These are phyloP conservation scores for Athelia sp. DNA, from an alignment of 1,284 basidiomycete species.

Conservation along the genomic window DNA sequence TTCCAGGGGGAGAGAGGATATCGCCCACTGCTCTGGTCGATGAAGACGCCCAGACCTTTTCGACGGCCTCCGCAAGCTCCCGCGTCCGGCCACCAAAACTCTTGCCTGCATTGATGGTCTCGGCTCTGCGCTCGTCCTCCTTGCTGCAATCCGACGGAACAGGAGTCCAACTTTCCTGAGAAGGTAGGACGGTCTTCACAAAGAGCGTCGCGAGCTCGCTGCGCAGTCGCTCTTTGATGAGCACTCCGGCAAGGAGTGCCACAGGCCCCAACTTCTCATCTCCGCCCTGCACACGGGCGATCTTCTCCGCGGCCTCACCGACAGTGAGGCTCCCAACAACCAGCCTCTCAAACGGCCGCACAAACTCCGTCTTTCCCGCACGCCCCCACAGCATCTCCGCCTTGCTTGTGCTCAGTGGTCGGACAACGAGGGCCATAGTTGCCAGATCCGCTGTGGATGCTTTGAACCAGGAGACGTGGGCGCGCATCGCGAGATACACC, in stretches of 20 bases:
- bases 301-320: slow-evolving; percentile 39
- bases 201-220: slow-evolving; percentile 47
- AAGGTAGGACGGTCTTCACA: slow-evolving; percentile 38
- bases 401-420: slow-evolving; percentile 30
- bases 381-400: slow-evolving; percentile 39
- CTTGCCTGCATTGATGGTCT: slow-evolving; percentile 50
- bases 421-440: slow-evolving; percentile 53
- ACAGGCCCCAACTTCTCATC: slow-evolving; percentile 32
- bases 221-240: slow-evolving; percentile 46
- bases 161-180: slow-evolving; percentile 15
- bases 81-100: slow-evolving; percentile 56
- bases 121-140: slow-evolving; percentile 34
- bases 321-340: slow-evolving; percentile 48
- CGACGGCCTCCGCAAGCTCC: slow-evolving; percentile 47
- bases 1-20: slow-evolving; percentile 21
- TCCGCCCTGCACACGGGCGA: slow-evolving; percentile 23
- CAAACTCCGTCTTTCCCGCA: slow-evolving; percentile 24
- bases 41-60: slow-evolving; percentile 41
- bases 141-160: slow-evolving; percentile 24
- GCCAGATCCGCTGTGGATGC: slow-evolving; percentile 43
- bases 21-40: slow-evolving; percentile 10
- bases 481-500: slow-evolving; percentile 45
- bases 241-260: slow-evolving; percentile 39
- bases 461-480: slow-evolving; percentile 32
- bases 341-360: slow-evolving; percentile 46